Evolutionary conservation across 768 basidiomycete species (phyloP).

Genomic region (Gyrodon lividus): DNA sequence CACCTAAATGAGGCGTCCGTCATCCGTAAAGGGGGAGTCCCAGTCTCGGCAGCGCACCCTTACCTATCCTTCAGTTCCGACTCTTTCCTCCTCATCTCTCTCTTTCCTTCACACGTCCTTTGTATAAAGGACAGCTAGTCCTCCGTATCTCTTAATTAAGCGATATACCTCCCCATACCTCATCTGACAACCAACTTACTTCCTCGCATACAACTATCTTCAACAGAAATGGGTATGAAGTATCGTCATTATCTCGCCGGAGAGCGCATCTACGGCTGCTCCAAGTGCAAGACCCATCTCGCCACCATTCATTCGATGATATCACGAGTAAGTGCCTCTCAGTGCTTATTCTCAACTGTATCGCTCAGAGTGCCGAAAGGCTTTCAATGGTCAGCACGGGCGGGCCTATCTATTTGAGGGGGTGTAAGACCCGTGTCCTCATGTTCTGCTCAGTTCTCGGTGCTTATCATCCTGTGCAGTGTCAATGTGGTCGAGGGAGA

Average conservation of each 20-base stretch:
- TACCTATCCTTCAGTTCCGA: slow-evolving; percentile 6
- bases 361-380: slow-evolving; percentile 47
- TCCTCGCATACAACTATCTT: neutral
- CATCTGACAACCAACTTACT: neutral
- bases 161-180: neutral
- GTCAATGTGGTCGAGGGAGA: slow-evolving; percentile 92
- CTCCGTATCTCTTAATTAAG: neutral
- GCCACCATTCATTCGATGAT: slow-evolving; percentile 91
- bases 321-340: slow-evolving; percentile 60
- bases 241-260: slow-evolving; percentile 85
- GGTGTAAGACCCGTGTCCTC: slow-evolving; percentile 61
- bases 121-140: slow-evolving; percentile 25
- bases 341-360: neutral
- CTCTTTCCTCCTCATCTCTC: slow-evolving; percentile 7
- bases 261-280: slow-evolving; percentile 86
- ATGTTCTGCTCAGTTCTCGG: slow-evolving; percentile 9
- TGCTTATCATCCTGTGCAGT: slow-evolving; percentile 39
- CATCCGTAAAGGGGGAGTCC: slow-evolving; percentile 25
- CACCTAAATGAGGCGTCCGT: slow-evolving; percentile 23
- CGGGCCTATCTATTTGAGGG: slow-evolving; percentile 91
- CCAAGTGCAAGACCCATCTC: slow-evolving; percentile 83
- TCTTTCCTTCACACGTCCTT: slow-evolving; percentile 28
- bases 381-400: slow-evolving; percentile 96
- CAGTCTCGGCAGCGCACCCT: slow-evolving; percentile 3
- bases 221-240: slow-evolving; percentile 75